These are phyloP conservation scores for Meripilus lineatus DNA, from an alignment of 1,284 basidiomycete genomes.

Conservation along the genomic window DNA sequence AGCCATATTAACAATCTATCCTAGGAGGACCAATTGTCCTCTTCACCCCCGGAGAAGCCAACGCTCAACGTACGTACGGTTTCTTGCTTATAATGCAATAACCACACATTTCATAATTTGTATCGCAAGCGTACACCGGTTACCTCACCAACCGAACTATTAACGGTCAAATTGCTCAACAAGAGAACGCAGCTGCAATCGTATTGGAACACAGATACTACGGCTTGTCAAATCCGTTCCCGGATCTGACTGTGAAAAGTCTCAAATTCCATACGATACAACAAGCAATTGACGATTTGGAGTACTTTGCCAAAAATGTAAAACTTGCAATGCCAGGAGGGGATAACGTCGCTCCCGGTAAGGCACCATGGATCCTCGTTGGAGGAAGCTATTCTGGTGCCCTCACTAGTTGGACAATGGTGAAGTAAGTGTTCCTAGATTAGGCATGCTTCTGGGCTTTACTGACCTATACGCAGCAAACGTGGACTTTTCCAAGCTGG, in stretches of 20 bases:
- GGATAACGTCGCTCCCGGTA: conserved; percentile 47
- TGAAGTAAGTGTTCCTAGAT: conserved; percentile 41
- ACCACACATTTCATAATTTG: too few relatives aligned
- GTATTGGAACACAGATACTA: conserved; percentile 57
- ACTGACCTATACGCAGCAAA: conserved; percentile 37
- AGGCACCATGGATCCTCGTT: conserved; percentile 62
- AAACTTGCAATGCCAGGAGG: conserved; percentile 64
- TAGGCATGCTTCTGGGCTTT: too few relatives aligned
- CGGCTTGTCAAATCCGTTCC: conserved; percentile 51
- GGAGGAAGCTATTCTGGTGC: conserved; percentile 74
- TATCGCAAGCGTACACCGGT: conserved; percentile 44
- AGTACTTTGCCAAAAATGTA: conserved; percentile 65
- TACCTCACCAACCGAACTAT: conserved; percentile 65
- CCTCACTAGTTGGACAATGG: conserved; percentile 67
- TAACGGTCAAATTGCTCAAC: conserved; percentile 63
- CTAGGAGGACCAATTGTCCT: conserved; percentile 66
- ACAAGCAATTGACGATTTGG: conserved; percentile 68
- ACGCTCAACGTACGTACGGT: conserved; percentile 37
- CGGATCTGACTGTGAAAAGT: conserved; percentile 56
- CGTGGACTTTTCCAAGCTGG: conserved; percentile 63
- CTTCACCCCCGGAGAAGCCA: conserved; percentile 43
- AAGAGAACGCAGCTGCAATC: conserved; percentile 57
- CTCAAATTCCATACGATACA: conserved; percentile 59
- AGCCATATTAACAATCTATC: too few relatives aligned
- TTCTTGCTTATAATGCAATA: too few relatives aligned